Base-by-base conservation (phyloP, 176 grass and related monocot species). In the Metroxylon sagu region DNA sequence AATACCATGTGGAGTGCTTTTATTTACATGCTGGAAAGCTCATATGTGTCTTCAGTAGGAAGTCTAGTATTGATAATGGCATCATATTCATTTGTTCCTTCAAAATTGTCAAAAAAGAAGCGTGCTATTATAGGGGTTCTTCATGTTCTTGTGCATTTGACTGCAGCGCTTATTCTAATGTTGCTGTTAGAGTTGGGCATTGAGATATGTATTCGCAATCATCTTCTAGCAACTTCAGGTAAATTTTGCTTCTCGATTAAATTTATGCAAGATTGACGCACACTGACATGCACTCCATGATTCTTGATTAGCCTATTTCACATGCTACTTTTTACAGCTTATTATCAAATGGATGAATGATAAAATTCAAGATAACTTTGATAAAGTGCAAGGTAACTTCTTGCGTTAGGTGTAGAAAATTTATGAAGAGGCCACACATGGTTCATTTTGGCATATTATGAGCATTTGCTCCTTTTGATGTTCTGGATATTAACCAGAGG, bases 211-310 rank as follows among this genome's bases (percentile, higher is more conserved):
- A 85, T 92, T 29, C 80, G 70, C 53, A 91, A 98, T 76, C 84
- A 82, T 74, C 79, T 98, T 25, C 72, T 98, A 72, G 93, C 93
- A 48, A 91, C 93, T 66, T 91, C 93, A 92, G 93, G 93, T 98
- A 14, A 18, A 50, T n/a, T 62, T 25, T 14, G 2, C 48, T 17
- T 35, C 51, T 48, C 23, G 12, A 14, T 54, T 15, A 26, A 4
- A 29, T 43, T 43, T 43, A 43, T 43, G 35, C 35, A 43, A 43
- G 35, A 43, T 43, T 12, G 35, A 43, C 21, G 1, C 21, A 23
- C 21, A n/a, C 21, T 23, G 21, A 23, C 35, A 43, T 43, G 1
- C 35, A 43, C 8, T 43, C 35, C 8, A 12, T 3, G 35, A 14
- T 43, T 7, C 35, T 43, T 43, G 35, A 10, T 43, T 43, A 43